A percentile compares a stretch with the other conserved stretches of the same genome.
These are phyloP conservation scores for Herpetomonas tarakana DNA, from an alignment of 208 protist genomes.

Conservation along the genomic window DNA sequence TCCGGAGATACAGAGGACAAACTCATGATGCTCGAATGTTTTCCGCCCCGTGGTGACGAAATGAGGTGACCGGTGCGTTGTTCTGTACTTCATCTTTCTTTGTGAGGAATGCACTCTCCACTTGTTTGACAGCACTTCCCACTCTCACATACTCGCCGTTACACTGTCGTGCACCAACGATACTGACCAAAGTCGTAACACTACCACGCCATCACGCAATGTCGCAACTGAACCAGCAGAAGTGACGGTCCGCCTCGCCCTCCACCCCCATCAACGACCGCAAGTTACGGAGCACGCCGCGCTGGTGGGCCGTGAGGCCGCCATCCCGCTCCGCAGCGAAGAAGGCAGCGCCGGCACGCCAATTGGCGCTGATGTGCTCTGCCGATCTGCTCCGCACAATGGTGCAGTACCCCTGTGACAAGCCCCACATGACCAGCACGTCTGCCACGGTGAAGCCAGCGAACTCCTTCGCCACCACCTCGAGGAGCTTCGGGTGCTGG, in stretches of 20 bases:
- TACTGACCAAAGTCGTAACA: too few species aligned
- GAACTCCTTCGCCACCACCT: slow-evolving; percentile 38
- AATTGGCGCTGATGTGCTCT: slow-evolving; percentile 46
- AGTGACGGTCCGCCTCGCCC: slow-evolving; percentile 24
- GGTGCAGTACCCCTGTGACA: slow-evolving; percentile 63
- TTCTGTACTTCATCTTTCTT: too few species aligned
- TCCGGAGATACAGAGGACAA: too few species aligned
- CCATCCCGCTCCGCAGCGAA: slow-evolving; percentile 11
- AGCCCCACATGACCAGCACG: slow-evolving; percentile 72
- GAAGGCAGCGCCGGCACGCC: slow-evolving; percentile 27
- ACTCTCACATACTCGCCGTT: too few species aligned
- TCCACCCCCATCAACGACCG: slow-evolving; percentile 17
- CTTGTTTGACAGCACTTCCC: too few species aligned
- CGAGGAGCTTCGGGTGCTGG: slow-evolving; percentile 43
- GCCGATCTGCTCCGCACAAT: slow-evolving; percentile 51
- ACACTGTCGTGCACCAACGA: too few species aligned
- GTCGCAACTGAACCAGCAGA: slow-evolving; percentile 37
- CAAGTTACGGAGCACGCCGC: slow-evolving; percentile 19
- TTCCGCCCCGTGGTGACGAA: too few species aligned
- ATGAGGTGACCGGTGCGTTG: too few species aligned
- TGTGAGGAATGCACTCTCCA: too few species aligned
- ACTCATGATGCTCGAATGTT: too few species aligned
- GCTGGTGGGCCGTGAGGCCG: slow-evolving; percentile 18
- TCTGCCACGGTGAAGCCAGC: slow-evolving; percentile 35
- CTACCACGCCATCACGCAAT: slow-evolving; percentile 17